A percentile compares a stretch with the other conserved stretches of the same genome.
Evolutionary conservation across 2,329 filamentous ascomycete species (phyloP).

Genomic region (Fusarium dimerum): DNA sequence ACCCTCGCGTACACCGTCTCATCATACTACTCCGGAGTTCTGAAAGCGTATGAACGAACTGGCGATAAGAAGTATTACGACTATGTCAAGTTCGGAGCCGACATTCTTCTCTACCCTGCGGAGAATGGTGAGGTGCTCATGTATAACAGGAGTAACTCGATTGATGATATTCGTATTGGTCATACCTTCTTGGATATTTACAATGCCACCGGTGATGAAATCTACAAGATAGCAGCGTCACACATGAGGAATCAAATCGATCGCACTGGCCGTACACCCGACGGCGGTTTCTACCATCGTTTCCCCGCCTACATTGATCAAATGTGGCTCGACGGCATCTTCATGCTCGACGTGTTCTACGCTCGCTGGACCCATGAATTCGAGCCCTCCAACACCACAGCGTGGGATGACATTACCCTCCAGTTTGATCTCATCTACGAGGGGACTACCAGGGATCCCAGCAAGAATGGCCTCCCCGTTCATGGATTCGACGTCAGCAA

Average conservation of each 20-base stretch:
- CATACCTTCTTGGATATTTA: constrained; percentile 20
- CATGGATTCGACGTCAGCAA: constrained; percentile 20
- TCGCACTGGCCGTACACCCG: constrained; percentile 15
- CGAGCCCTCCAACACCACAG: constrained; percentile 17
- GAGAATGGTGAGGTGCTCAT: constrained; percentile 21
- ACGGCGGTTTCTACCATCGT: constrained; percentile 19
- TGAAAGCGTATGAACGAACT: constrained; percentile 21
- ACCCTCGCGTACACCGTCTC: constrained; percentile 27
- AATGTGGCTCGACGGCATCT: constrained; percentile 23
- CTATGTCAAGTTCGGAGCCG: constrained; percentile 26
- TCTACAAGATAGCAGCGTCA: constrained; percentile 18
- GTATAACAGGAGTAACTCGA: constrained; percentile 18
- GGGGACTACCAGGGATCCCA: constrained; percentile 3
- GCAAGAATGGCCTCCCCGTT: constrained; percentile 14
- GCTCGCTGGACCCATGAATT: constrained; percentile 21
- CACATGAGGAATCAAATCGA: constrained; percentile 16
- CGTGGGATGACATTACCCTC: constrained; percentile 21
- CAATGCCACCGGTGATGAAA: constrained; percentile 12
- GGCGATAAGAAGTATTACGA: constrained; percentile 23
- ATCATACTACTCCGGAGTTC: constrained; percentile 16
- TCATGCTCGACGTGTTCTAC: constrained; percentile 22
- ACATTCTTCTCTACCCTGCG: constrained; percentile 25
- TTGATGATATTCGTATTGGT: constrained; percentile 19
- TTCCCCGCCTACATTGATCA: constrained; percentile 28
- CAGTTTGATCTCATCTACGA: constrained; percentile 17